A percentile compares a stretch with the other conserved stretches of the same genome.
Evolutionary conservation across 768 basidiomycete genomes (phyloP).

Genomic region (Trametes elegans): DNA sequence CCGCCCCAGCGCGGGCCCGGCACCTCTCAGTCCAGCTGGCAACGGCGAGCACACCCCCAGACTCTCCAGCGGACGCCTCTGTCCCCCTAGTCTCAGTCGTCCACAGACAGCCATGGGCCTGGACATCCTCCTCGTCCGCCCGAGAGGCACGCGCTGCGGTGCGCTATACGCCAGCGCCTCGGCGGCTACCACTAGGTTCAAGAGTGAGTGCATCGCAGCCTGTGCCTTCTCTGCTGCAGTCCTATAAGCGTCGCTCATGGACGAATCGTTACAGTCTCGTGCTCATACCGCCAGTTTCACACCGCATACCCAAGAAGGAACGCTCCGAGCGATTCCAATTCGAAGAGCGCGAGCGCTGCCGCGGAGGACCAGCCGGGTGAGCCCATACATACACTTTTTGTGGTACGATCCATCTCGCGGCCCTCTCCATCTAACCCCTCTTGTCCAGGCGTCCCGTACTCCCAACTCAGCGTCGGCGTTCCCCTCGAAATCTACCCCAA

Average conservation of each 20-base stretch:
- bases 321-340: conserved; percentile 1
- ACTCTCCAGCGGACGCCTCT: neutral
- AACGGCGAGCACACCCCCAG: neutral
- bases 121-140: conserved; percentile 17
- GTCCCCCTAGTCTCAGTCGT: neutral
- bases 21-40: neutral
- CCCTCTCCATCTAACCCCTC: conserved; percentile 1
- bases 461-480: conserved; percentile 70
- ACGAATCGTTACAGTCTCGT: conserved; percentile 14
- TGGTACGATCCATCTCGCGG: too few relatives aligned
- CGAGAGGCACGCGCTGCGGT: conserved; percentile 12
- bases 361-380: conserved; percentile 12
- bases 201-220: conserved; percentile 9
- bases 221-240: neutral
- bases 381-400: too few relatives aligned
- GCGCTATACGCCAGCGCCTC: conserved; percentile 3
- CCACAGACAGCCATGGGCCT: conserved; percentile 15
- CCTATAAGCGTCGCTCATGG: too few relatives aligned
- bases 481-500: conserved; percentile 75
- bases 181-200: conserved; percentile 2
- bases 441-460: conserved; percentile 55
- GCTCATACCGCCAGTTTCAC: conserved; percentile 18
- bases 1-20: conserved; percentile 13
- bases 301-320: conserved; percentile 7
- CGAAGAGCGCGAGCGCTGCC: conserved; percentile 1